Conservation (phyloP, 2,329 filamentous ascomycete genomes). For the Penicillium sp. region DNA sequence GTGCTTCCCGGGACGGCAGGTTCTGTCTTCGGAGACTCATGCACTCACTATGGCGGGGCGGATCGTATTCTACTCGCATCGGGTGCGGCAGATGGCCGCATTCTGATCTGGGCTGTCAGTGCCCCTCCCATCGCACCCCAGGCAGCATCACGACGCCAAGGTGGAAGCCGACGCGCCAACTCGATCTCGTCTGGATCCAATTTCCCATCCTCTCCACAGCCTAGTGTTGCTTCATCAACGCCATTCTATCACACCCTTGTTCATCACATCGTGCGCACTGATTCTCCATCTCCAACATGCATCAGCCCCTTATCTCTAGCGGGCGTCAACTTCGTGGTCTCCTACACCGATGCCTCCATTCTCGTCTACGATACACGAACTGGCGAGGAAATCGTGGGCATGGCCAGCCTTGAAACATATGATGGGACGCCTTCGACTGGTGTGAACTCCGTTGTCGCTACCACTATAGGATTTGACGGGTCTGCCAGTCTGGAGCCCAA, state of each 20-base stretch:
- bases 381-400: conserved; percentile 85
- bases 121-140: conserved; percentile 84
- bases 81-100: conserved; percentile 84
- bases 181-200: conserved; percentile 93
- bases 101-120: conserved; percentile 93
- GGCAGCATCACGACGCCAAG: conserved; percentile 67
- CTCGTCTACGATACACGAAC: conserved; percentile 90
- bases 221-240: conserved; percentile 78
- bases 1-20: conserved; percentile 83
- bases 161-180: conserved; percentile 80
- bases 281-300: conserved; percentile 77
- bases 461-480: conserved; percentile 75
- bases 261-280: conserved; percentile 75
- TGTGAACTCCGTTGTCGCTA: conserved; percentile 89
- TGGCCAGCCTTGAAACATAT: conserved; percentile 94
- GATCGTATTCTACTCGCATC: conserved; percentile 90
- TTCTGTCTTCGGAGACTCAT: conserved; percentile 72
- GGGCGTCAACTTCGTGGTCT: conserved; percentile 89
- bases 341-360: conserved; percentile 86
- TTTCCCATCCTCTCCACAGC: conserved; percentile 86
- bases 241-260: conserved; percentile 87
- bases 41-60: conserved; percentile 71
- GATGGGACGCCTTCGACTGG: conserved; percentile 79
- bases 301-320: conserved; percentile 83
- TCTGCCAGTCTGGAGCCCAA: conserved; percentile 61